Conservation (phyloP, 2,329 filamentous ascomycete species). For the Beauveria sp. region DNA sequence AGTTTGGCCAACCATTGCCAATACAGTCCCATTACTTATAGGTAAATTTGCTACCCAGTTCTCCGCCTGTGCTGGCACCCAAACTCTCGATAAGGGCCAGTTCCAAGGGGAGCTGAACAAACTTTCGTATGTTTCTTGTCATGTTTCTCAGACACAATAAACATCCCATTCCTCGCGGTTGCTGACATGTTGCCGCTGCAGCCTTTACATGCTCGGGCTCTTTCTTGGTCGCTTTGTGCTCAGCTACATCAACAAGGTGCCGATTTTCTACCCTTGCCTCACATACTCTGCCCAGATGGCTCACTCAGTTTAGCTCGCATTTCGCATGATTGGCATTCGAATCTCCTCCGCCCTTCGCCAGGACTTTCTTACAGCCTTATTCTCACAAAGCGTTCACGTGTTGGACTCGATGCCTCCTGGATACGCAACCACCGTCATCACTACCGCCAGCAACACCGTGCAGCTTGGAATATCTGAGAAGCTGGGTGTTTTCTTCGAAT, state of each 20-base stretch:
- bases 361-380: constrained; percentile 55
- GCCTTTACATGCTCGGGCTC: too few relatives aligned
- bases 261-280: neutral
- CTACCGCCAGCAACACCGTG: constrained; percentile 54
- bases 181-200: too few relatives aligned
- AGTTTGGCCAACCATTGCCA: neutral
- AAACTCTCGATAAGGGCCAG: neutral
- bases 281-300: neutral
- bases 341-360: constrained; percentile 55
- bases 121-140: neutral
- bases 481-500: constrained; percentile 52
- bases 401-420: constrained; percentile 59
- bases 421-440: constrained; percentile 55
- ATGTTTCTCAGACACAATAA: too few relatives aligned
- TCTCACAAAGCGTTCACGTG: constrained; percentile 58
- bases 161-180: too few relatives aligned
- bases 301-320: constrained; percentile 38
- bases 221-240: constrained; percentile 25
- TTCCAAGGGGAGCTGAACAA: neutral
- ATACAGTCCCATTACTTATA: constrained; percentile 27
- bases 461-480: constrained; percentile 60
- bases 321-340: constrained; percentile 54
- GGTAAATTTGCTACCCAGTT: constrained; percentile 36
- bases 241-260: constrained; percentile 52
- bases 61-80: constrained; percentile 14